Conservation (phyloP, 176 grass and related monocot species). For the Cymbopogon citratus region DNA sequence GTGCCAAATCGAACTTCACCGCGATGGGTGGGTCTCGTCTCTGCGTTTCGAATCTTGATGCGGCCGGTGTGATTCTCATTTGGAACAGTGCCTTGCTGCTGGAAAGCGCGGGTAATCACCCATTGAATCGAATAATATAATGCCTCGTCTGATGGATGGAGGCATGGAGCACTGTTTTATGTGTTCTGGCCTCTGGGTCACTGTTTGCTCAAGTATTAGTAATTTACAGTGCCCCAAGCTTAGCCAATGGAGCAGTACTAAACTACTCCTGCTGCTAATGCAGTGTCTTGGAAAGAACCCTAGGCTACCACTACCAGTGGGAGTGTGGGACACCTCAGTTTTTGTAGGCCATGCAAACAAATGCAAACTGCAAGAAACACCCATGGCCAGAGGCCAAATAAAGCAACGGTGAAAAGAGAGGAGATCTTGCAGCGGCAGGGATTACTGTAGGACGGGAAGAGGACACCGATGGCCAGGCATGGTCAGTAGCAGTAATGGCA, state of each 20-base stretch:
- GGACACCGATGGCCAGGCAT: conserved; percentile 31
- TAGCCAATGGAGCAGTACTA: conserved; percentile 10
- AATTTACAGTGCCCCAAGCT: conserved; percentile 51
- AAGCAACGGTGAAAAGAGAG: too few species aligned
- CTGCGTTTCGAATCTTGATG: not conserved
- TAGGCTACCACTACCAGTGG: conserved; percentile 5
- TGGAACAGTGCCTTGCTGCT: conserved; percentile 8
- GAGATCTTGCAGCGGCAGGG: too few species aligned
- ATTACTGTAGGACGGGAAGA: conserved; percentile 35
- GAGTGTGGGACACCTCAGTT: not conserved
- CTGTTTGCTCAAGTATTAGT: not conserved
- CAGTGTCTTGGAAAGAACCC: conserved; percentile 19
- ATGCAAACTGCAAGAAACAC: too few species aligned
- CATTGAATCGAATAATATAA: conserved; percentile 11
- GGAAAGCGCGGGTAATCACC: too few species aligned
- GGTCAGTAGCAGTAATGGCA: not conserved
- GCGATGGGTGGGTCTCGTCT: too few species aligned
- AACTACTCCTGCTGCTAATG: not conserved
- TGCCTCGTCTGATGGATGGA: conserved; percentile 24
- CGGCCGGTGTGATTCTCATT: not conserved
- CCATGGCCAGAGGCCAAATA: too few species aligned
- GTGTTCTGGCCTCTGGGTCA: conserved; percentile 25
- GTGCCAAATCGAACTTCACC: too few species aligned
- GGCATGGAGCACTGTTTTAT: conserved; percentile 47
- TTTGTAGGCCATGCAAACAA: not conserved